Percentiles rank a stretch among this genome's conserved stretches.
phyloP scores from a whole-genome alignment of 2,329 filamentous ascomycete species.

The Sporothrix curviconia region DNA sequence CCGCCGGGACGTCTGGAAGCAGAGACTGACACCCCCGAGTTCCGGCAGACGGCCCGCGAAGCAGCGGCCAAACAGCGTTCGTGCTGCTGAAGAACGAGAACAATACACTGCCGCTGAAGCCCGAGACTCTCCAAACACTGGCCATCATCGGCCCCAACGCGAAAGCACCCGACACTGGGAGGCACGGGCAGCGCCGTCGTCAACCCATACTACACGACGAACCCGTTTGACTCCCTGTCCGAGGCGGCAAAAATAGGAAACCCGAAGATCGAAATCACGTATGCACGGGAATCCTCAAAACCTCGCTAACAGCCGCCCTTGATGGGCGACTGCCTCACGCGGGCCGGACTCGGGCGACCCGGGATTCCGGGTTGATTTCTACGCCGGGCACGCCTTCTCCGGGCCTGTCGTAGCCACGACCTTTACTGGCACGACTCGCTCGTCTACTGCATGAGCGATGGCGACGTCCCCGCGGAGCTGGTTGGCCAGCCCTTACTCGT shows the following conservation, averaged over 20 bases:
- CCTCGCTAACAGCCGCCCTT: constrained; percentile 18
- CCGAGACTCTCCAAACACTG: constrained; percentile 2
- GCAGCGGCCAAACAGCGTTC: constrained; percentile 21
- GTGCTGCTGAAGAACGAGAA: constrained; percentile 23
- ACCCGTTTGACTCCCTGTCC: constrained; percentile 15
- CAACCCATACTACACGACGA: constrained; percentile 20
- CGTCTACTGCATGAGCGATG: constrained; percentile 21
- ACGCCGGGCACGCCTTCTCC: constrained; percentile 13
- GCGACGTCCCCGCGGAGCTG: constrained; percentile 16
- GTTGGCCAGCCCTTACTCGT: constrained; percentile 24
- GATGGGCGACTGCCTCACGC: too few relatives aligned
- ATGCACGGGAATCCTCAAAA: constrained; percentile 14
- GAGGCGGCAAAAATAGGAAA: not conserved
- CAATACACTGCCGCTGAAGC: constrained; percentile 19
- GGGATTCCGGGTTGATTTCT: constrained; percentile 20
- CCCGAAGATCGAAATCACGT: constrained; percentile 11
- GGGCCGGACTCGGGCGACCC: not conserved
- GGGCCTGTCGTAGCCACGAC: constrained; percentile 15
- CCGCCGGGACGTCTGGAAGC: too few relatives aligned
- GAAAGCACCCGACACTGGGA: constrained; percentile 16
- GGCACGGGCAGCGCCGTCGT: constrained; percentile 23
- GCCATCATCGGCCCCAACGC: constrained; percentile 21
- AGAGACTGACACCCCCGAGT: constrained; percentile 17
- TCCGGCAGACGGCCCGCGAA: constrained; percentile 18
- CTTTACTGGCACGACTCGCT: constrained; percentile 18